Percentiles rank a stretch among this genome's conserved stretches.
phyloP scores from a whole-genome alignment of 345 rosid species.

The Rhizophora mangle region DNA sequence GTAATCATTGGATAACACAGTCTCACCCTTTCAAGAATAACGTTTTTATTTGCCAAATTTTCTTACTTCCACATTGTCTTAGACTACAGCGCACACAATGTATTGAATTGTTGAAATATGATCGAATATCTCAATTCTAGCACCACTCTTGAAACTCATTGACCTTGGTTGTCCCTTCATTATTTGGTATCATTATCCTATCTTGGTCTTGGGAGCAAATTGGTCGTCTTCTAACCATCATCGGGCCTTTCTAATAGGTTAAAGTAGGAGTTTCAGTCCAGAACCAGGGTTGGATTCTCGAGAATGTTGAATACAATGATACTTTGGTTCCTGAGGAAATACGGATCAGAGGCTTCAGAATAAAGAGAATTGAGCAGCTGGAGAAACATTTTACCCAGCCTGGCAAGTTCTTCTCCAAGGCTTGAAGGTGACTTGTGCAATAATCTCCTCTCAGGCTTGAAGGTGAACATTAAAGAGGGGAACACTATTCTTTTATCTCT shows the following conservation, averaged over 20 bases:
- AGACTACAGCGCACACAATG: neutral
- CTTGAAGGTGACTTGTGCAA: constrained; percentile 21
- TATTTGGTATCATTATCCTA: neutral
- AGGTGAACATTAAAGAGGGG: too few relatives aligned
- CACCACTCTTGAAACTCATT: neutral
- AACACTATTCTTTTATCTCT: too few relatives aligned
- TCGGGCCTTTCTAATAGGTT: constrained; percentile 41
- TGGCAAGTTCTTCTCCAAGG: constrained; percentile 44
- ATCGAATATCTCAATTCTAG: too few relatives aligned
- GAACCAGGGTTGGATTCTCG: constrained; percentile 83
- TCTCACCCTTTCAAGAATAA: neutral
- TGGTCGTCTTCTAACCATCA: neutral
- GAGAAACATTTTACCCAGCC: constrained; percentile 54
- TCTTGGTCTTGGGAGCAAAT: neutral
- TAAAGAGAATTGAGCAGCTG: constrained; percentile 63
- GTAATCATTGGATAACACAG: too few relatives aligned
- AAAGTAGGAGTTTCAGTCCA: constrained; percentile 56
- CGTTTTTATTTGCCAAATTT: neutral
- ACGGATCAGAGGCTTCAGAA: constrained; percentile 73
- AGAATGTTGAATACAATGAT: constrained; percentile 68
- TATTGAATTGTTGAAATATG: too few relatives aligned
- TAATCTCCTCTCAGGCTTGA: neutral
- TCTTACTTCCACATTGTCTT: neutral
- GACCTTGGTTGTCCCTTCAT: neutral
- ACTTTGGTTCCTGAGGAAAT: constrained; percentile 65